These are phyloP conservation scores for Trichoderma sp. DNA, from an alignment of 2,329 filamentous ascomycete genomes.

Conservation along the genomic window DNA sequence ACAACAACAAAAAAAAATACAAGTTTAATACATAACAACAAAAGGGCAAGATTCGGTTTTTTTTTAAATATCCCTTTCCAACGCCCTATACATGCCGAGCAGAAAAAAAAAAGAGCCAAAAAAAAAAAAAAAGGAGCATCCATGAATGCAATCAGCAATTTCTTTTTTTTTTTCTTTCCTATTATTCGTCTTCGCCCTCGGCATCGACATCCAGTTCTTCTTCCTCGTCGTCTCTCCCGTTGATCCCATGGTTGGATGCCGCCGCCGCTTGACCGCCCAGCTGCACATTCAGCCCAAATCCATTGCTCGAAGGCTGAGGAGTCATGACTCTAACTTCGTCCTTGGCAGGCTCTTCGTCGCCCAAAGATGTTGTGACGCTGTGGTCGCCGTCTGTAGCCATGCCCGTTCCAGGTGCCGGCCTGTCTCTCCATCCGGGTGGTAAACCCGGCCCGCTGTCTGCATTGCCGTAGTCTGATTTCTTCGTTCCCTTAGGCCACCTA, in stretches of 20 bases:
- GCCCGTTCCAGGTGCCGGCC: conserved; percentile 17
- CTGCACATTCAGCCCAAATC: conserved; percentile 22
- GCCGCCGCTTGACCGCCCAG: conserved; percentile 21
- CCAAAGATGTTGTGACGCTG: neutral
- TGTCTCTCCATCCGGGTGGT: conserved; percentile 53
- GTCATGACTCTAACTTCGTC: conserved; percentile 36
- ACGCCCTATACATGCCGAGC: conserved; percentile 1
- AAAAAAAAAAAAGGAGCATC: neutral
- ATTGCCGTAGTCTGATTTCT: conserved; percentile 65
- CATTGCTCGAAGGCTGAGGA: conserved; percentile 24
- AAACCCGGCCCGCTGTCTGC: conserved; percentile 63
- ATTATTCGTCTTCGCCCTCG: conserved; percentile 35
- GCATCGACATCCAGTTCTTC: conserved; percentile 32
- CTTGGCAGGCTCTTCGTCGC: conserved; percentile 29
- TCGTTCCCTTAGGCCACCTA: conserved; percentile 65
- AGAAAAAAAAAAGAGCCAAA: neutral
- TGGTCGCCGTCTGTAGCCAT: neutral
- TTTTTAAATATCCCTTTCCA: neutral
- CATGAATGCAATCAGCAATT: conserved; percentile 26
- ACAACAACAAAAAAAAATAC: neutral
- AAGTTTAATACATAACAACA: neutral
- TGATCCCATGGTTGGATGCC: neutral
- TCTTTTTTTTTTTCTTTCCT: conserved; percentile 23
- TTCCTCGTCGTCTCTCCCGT: neutral
- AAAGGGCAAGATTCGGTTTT: neutral